A percentile compares a stretch with the other conserved stretches of the same genome.
Conservation (phyloP, 495 filamentous ascomycete species). For the Aspergillus ostianus region DNA sequence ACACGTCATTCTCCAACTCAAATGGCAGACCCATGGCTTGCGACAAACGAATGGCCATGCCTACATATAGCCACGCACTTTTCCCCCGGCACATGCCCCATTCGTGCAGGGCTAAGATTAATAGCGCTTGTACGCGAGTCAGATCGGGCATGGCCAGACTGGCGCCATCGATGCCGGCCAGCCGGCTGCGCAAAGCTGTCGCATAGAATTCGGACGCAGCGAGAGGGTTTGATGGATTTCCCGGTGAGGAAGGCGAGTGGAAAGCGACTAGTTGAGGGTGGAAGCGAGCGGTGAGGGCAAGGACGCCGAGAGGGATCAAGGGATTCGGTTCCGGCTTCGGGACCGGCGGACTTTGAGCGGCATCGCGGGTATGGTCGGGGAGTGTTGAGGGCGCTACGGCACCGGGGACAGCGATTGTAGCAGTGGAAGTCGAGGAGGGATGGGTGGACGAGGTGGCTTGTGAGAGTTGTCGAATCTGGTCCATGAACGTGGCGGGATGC, state of each 20-base stretch:
- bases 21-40: conserved; percentile 70
- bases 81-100: conserved; percentile 78
- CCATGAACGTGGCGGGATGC: conserved; percentile 70
- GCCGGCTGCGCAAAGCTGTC: conserved; percentile 62
- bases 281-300: conserved; percentile 78
- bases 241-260: conserved; percentile 50
- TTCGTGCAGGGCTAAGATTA: conserved; percentile 83
- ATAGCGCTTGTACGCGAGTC: conserved; percentile 69
- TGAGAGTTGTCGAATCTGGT: conserved; percentile 51
- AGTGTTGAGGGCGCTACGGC: conserved; percentile 8
- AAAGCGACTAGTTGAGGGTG: conserved; percentile 67
- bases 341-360: conserved; percentile 23
- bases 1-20: conserved; percentile 52
- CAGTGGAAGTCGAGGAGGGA: conserved; percentile 11
- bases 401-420: background rate
- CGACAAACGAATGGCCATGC: conserved; percentile 71
- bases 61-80: conserved; percentile 76
- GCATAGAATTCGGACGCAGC: conserved; percentile 79
- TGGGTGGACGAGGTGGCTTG: conserved; percentile 24
- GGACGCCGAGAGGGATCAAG: conserved; percentile 72
- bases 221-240: conserved; percentile 55
- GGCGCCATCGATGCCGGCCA: conserved; percentile 54
- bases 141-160: conserved; percentile 57
- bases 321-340: conserved; percentile 52
- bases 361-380: conserved; percentile 20